Percentiles rank a stretch among this genome's conserved stretches.
Evolutionary conservation across 1,284 basidiomycete genomes (phyloP).

Genomic region (Ganoderma leucocontextum): DNA sequence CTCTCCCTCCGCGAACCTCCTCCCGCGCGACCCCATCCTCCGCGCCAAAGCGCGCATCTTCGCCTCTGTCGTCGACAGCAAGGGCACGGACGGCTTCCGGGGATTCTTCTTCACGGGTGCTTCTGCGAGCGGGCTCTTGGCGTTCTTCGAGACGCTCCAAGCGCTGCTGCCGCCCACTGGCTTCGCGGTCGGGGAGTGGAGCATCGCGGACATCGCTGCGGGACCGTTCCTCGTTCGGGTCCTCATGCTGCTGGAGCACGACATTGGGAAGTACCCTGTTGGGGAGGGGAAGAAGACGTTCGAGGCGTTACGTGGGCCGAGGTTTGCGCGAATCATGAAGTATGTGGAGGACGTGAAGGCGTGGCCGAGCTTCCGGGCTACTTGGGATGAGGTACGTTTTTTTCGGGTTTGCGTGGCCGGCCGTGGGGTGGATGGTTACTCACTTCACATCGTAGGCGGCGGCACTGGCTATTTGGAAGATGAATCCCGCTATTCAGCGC

Average conservation of each 20-base stretch:
- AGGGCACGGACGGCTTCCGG: constrained; percentile 47
- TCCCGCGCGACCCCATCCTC: constrained; percentile 60
- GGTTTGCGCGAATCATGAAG: constrained; percentile 36
- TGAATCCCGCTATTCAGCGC: background rate
- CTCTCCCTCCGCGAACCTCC: constrained; percentile 50
- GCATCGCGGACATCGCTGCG: constrained; percentile 64
- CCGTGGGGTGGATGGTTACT: constrained; percentile 11
- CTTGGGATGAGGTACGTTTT: constrained; percentile 37
- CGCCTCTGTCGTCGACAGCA: constrained; percentile 57
- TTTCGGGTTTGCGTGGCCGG: constrained; percentile 31
- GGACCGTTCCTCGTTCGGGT: constrained; percentile 46
- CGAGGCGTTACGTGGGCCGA: constrained; percentile 28
- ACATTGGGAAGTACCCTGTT: constrained; percentile 14
- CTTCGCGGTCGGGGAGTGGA: constrained; percentile 48
- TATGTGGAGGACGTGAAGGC: constrained; percentile 38
- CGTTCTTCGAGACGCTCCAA: constrained; percentile 43
- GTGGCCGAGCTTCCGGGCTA: constrained; percentile 35
- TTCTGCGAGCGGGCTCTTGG: constrained; percentile 46
- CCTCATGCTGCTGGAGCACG: constrained; percentile 31
- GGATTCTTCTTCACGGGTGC: constrained; percentile 45
- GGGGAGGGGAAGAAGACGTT: constrained; percentile 16
- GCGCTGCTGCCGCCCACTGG: constrained; percentile 40
- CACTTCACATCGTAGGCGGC: background rate
- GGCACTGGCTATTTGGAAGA: background rate
- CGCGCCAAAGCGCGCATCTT: constrained; percentile 68